Evolutionary conservation across 805 yeast genomes (phyloP).

Genomic region (Pichia californica): DNA sequence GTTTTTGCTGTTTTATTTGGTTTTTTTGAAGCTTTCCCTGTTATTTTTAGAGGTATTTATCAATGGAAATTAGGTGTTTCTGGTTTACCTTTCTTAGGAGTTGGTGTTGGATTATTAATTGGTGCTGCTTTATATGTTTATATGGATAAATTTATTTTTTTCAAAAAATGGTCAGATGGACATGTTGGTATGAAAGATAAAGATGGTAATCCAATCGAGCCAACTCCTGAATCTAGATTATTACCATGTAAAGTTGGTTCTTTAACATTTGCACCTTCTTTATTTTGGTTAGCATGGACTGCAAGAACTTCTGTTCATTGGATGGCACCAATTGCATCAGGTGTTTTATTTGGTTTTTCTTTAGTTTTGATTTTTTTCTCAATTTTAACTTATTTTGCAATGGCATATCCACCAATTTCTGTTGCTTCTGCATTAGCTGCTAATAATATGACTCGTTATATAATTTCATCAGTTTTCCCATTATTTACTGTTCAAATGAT

Average conservation of each 20-base stretch:
- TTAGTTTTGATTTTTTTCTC: constrained; percentile 66
- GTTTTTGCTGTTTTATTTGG: constrained; percentile 74
- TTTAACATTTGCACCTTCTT: constrained; percentile 54
- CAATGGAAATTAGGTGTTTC: constrained; percentile 53
- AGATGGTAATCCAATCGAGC: constrained; percentile 47
- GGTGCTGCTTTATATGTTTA: constrained; percentile 49
- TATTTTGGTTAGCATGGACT: constrained; percentile 84
- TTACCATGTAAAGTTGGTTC: constrained; percentile 63
- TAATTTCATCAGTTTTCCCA: constrained; percentile 75
- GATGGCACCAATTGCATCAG: constrained; percentile 73
- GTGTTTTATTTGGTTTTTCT: constrained; percentile 74
- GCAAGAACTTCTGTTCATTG: constrained; percentile 56
- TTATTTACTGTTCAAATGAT: constrained; percentile 84
- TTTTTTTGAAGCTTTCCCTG: constrained; percentile 73
- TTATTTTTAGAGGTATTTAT: constrained; percentile 63
- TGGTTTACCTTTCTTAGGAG: constrained; percentile 66
- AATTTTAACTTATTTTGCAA: constrained; percentile 59
- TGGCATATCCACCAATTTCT: constrained; percentile 65
- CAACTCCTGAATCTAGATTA: constrained; percentile 56
- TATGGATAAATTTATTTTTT: constrained; percentile 43
- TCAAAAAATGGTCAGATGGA: constrained; percentile 58
- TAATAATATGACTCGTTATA: constrained; percentile 70
- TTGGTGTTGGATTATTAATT: constrained; percentile 57
- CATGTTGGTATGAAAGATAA: constrained; percentile 48
- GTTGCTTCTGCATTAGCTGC: constrained; percentile 91